Evolutionary conservation across 2,329 filamentous ascomycete genomes (phyloP).

Genomic region (Diaporthe longicolla): DNA sequence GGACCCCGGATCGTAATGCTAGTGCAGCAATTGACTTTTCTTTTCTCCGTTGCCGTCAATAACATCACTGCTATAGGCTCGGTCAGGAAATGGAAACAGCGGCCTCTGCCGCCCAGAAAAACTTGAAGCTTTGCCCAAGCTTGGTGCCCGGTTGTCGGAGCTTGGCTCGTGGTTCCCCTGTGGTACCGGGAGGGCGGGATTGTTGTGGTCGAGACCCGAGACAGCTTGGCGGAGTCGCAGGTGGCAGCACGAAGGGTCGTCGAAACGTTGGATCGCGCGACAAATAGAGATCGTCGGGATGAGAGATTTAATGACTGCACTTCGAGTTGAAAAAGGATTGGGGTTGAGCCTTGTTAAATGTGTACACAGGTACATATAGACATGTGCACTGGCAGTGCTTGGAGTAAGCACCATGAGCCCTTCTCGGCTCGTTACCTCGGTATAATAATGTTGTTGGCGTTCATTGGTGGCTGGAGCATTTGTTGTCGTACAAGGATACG

Average conservation of each 20-base stretch:
- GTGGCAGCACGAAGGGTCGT: constrained; percentile 14
- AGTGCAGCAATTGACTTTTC: constrained; percentile 17
- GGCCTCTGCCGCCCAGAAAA: background rate
- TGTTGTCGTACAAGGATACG: background rate
- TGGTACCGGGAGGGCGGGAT: constrained; percentile 28
- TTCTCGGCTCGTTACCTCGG: background rate
- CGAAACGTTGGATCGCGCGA: constrained; percentile 18
- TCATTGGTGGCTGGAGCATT: background rate
- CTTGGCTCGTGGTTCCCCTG: constrained; percentile 1
- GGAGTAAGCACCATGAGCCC: background rate
- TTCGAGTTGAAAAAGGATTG: no score
- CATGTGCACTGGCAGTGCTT: background rate
- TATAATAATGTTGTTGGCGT: background rate
- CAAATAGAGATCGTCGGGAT: background rate
- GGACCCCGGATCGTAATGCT: background rate
- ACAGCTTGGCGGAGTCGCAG: constrained; percentile 31
- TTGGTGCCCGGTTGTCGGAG: constrained; percentile 3
- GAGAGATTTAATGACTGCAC: constrained; percentile 8
- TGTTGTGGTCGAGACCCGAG: constrained; percentile 22
- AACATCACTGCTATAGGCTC: background rate
- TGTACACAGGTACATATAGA: background rate
- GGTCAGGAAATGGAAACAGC: background rate
- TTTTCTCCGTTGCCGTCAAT: background rate
- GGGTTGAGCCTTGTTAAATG: background rate
- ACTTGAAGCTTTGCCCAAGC: constrained; percentile 25